These are phyloP conservation scores for Solanum bukasovii DNA, from an alignment of 257 asterid species.

Conservation along the genomic window DNA sequence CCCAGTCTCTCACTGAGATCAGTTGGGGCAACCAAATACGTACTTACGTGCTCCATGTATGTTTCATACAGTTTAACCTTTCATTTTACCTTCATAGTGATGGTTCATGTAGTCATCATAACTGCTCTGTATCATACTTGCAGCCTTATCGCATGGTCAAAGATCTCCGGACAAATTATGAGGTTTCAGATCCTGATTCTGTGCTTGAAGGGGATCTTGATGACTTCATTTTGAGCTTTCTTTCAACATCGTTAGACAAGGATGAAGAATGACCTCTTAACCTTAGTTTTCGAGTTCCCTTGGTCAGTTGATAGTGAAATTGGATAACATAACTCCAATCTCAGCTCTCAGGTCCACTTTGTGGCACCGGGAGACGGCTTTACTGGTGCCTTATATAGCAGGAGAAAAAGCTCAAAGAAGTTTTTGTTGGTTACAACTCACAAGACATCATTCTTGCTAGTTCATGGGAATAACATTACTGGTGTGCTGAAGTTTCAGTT, in stretches of 20 bases:
- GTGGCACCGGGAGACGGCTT: not conserved
- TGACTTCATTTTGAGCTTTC: conserved; percentile 69
- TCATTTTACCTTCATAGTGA: not conserved
- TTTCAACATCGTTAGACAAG: conserved; percentile 72
- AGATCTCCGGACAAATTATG: conserved; percentile 85
- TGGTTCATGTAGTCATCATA: not conserved
- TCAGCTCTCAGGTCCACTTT: not conserved
- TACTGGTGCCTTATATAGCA: not conserved
- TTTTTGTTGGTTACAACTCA: not conserved
- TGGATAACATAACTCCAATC: not conserved
- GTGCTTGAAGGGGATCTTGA: conserved; percentile 85
- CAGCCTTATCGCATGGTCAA: conserved; percentile 98
- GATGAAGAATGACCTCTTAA: conserved; percentile 32
- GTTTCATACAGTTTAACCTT: not conserved
- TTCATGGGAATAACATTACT: not conserved
- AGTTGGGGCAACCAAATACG: conserved; percentile 96
- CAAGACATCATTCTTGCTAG: not conserved
- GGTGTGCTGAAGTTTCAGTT: not conserved
- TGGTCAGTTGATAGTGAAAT: not conserved
- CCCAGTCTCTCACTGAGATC: conserved; percentile 72
- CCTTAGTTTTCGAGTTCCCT: not conserved
- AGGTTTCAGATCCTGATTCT: conserved; percentile 89
- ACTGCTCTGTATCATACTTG: conserved; percentile 2
- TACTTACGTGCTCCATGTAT: conserved; percentile 82
- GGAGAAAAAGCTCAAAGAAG: not conserved